Evolutionary conservation across 148 eudicot species (phyloP), one percentile per base, ranked within the genome.

Genomic region (Fagopyrum homotropicum): DNA sequence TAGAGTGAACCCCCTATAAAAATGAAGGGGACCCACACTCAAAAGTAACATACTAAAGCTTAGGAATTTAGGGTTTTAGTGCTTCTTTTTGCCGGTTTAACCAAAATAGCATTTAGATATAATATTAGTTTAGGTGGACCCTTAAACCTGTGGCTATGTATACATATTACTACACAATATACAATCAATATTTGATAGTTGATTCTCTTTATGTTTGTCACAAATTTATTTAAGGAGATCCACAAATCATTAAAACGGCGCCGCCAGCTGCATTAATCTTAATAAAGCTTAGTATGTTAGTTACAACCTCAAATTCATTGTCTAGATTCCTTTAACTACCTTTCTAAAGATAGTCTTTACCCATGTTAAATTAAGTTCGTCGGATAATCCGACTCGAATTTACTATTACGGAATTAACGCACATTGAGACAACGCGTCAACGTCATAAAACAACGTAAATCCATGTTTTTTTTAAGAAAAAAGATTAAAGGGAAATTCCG

Each of bases 41-140:
- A 66, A 66, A 29, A 63, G 16, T 35, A 57, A 19, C 9, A 17
- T 29, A 9, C 29, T 10, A 4, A 40, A 66, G 52, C 52, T 49
- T 49, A 8, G 1, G 12, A 49, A 8, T 49, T 49, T 49, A 35
- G 40, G 22, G 46, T 66, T 66, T 14, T 14, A 40, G 71, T 66
- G 71, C 71, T 66, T 66, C 71, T 66, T 66, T 66, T 66, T 66
- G 71, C 71, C 71, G 71, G 71, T 66, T 12, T 29, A 63, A 66
- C 71, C 71, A 40, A 40, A 66, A 14, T 40, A 66, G 71, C 71
- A 66, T 66, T 66, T 0, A 66, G 8, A 14, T 66, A 40, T 35
- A 66, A 7, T 35, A 66, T 66, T 6, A 66, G 6, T 40, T 66
- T 66, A 35, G 71, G 71, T 15, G 47, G 71, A 7, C 71, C 71